These are phyloP conservation scores for Suillus brevipes DNA, from an alignment of 768 basidiomycete genomes.

Conservation along the genomic window DNA sequence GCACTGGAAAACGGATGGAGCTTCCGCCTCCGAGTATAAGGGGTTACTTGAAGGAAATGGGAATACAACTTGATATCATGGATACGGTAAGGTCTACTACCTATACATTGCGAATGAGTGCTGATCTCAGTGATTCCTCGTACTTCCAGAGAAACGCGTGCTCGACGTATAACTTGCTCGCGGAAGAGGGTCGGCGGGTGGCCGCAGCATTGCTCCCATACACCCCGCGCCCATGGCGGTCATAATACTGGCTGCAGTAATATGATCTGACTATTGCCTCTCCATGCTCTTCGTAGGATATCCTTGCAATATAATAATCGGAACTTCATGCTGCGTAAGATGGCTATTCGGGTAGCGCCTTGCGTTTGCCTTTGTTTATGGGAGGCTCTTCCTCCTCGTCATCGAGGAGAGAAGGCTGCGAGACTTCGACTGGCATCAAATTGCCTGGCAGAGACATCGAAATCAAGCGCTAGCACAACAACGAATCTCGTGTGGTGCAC, in stretches of 20 bases:
- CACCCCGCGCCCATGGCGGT: constrained; percentile 49
- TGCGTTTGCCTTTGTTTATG: constrained; percentile 61
- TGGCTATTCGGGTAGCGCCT: constrained; percentile 40
- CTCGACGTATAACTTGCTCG: constrained; percentile 90
- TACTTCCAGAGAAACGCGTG: constrained; percentile 78
- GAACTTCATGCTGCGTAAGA: background rate
- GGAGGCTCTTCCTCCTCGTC: constrained; percentile 54
- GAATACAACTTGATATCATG: constrained; percentile 89
- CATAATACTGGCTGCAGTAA: background rate
- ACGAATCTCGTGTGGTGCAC: constrained; percentile 21
- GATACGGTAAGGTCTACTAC: constrained; percentile 54
- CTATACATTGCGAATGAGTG: background rate
- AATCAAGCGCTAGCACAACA: constrained; percentile 4
- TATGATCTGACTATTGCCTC: background rate
- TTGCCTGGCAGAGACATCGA: constrained; percentile 41
- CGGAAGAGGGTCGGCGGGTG: constrained; percentile 91
- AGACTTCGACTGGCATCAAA: constrained; percentile 58
- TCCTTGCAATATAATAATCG: background rate
- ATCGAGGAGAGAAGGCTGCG: constrained; percentile 56
- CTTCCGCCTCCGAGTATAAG: constrained; percentile 70
- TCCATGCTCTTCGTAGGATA: background rate
- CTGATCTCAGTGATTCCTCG: background rate
- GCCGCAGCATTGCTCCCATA: constrained; percentile 87
- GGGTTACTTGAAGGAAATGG: constrained; percentile 67
- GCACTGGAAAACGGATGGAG: constrained; percentile 73